Evolutionary conservation across 2,329 filamentous ascomycete genomes (phyloP).

Genomic region (Pseudocercospora crystallina): DNA sequence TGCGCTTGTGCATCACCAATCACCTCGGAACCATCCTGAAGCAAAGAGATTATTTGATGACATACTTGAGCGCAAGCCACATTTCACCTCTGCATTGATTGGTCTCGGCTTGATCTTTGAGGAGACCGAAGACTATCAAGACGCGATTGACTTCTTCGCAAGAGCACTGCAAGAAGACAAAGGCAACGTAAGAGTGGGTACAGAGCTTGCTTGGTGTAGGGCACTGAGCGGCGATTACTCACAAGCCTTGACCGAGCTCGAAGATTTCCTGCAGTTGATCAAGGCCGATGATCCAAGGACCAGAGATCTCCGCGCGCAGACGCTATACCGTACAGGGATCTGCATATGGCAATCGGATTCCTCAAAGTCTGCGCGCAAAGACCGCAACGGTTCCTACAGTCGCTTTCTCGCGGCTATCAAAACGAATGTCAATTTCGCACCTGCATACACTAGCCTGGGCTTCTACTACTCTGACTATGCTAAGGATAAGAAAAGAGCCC

Average conservation of each 20-base stretch:
- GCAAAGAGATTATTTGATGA: conserved; percentile 82
- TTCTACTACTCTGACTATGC: conserved; percentile 89
- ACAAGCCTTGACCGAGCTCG: conserved; percentile 66
- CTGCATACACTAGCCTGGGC: conserved; percentile 87
- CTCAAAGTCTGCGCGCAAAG: conserved; percentile 72
- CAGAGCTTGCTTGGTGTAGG: conserved; percentile 90
- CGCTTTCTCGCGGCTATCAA: conserved; percentile 82
- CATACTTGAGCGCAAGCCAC: conserved; percentile 72
- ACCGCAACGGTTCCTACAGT: conserved; percentile 77
- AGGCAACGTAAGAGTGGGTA: conserved; percentile 73
- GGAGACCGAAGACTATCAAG: conserved; percentile 83
- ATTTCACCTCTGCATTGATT: conserved; percentile 77
- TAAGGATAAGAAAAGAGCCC: conserved; percentile 79
- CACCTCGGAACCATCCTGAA: conserved; percentile 84
- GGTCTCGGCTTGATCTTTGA: conserved; percentile 90
- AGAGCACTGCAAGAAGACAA: conserved; percentile 73
- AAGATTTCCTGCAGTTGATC: conserved; percentile 66
- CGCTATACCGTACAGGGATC: conserved; percentile 80
- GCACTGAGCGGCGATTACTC: conserved; percentile 76
- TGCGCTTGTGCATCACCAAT: conserved; percentile 85
- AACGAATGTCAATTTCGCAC: conserved; percentile 81
- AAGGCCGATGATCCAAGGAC: conserved; percentile 60
- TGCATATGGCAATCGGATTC: conserved; percentile 84
- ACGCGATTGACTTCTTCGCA: conserved; percentile 77
- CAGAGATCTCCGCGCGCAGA: conserved; percentile 76